Base-by-base conservation (phyloP, 176 grass and related monocot species). In the Ensete ventricosum region DNA sequence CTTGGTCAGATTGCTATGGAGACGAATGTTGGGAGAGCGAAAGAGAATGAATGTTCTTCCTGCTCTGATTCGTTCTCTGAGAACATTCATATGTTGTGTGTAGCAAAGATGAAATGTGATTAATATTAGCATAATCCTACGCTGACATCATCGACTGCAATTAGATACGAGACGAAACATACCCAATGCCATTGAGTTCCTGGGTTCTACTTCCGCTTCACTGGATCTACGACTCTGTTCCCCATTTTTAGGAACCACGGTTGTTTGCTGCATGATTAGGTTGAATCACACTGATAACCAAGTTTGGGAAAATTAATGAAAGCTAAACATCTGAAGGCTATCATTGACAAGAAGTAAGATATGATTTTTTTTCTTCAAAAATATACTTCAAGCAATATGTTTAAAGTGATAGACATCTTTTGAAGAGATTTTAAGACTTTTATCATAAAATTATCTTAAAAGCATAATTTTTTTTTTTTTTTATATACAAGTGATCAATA, bases 21-120 rank as follows among this genome's bases (percentile, higher is more conserved):
- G 96, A 99, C 19, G 96, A 99, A 55, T 89, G 91, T 5, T 95
- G 96, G 4, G 96, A 99, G 81, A 99, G 81, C 53, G 88, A 91
- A 2, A 99, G 81, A 1, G 96, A 99, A 81, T n/a, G n/a, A n/a
- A n/a, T 99, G 88, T 74, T 99, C 95, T 54, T 99, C 96, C 53
- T 89, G 96, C 67, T 99, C 96, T 23, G 71, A 78, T 55, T 99
- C 96, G 0, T 75, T 25, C 65, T 94, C 88, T 0, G 76, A 81
- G 95, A 34, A 25, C 73, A 72, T 74, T 81, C 11, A 85, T 80
- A 77, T 91, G 91, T 76, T 94, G 91, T 99, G 27, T 50, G 48
- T 70, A 48, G 26, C 76, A 50, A 1, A 59, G 27, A 69, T 23
- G 17, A 81, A 11, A 27, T 14, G 21, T 50, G 1, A 8, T 48